These are phyloP conservation scores for Phanerochaete carnosa DNA, from an alignment of 768 basidiomycete genomes.

Conservation along the genomic window DNA sequence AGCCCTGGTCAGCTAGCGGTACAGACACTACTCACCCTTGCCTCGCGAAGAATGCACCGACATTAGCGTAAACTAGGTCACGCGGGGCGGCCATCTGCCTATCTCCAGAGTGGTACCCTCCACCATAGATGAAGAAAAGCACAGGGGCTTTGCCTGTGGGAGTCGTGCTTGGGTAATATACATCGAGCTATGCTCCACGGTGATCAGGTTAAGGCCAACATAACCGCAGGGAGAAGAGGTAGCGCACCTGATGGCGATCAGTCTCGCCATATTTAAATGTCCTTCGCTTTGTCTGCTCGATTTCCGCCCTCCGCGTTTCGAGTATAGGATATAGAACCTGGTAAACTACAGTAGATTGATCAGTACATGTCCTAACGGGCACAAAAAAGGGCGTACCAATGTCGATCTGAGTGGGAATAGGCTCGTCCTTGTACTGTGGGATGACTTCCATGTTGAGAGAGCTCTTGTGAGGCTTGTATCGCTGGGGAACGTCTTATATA, in stretches of 20 bases:
- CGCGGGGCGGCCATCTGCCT: conserved; percentile 44
- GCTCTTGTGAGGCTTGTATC: background rate
- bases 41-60: conserved; percentile 60
- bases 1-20: background rate
- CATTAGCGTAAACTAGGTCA: conserved; percentile 50
- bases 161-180: conserved; percentile 50
- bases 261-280: conserved; percentile 56
- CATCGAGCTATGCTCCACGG: conserved; percentile 46
- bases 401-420: background rate
- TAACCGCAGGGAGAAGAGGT: background rate
- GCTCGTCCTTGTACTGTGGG: background rate
- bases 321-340: conserved; percentile 48
- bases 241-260: conserved; percentile 47
- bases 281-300: conserved; percentile 44
- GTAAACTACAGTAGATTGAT: conserved; percentile 34
- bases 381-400: background rate
- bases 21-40: conserved; percentile 33
- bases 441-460: background rate
- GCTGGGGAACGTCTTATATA: background rate
- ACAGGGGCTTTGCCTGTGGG: conserved; percentile 38
- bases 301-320: conserved; percentile 42
- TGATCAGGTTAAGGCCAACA: background rate
- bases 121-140: conserved; percentile 66
- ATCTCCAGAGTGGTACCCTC: conserved; percentile 53
- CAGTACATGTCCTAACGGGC: background rate